Base-by-base conservation (phyloP, 1,284 basidiomycete genomes). In the Pseudozyma sp. region DNA sequence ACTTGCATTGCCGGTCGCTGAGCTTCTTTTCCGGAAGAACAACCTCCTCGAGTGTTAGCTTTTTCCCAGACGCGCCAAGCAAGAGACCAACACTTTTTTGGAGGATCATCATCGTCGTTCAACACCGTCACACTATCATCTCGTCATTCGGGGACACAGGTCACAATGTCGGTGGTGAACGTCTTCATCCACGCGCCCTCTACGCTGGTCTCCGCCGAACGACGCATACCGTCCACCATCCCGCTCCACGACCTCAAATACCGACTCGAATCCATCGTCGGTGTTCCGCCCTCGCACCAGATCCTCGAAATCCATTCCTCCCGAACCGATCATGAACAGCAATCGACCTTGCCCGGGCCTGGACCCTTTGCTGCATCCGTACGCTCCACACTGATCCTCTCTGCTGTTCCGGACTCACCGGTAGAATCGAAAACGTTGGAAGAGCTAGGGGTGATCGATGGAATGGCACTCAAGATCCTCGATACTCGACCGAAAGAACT, bases 251-350 rank as follows among this genome's bases (percentile, higher is more conserved):
- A 71, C 8, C 72, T 81, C 82, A 96, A 68, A 92, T 87, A 87
- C 69, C 96, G 94, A 78, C 89, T 98, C 30, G 93, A 94, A 81
- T 88, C 90, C 51, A 90, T 97, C 80, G 97, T 94, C n/a, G 95
- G 95, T 16, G 92, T 97, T 57, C 90, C 92, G 5, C 62, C 69
- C 13, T 54, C 68, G 0, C 16, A 57, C 31, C 79, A 81, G 49
- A 61, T 64, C 39, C 57, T 81, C 53, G 86, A 88, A 0, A 83
- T 96, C 7, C 88, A 89, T 54, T 88, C 90, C 3, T 57, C 78
- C 1, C 56, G 66, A n/a, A 73, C 78, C 8, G 75, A 75, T 31
- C 70, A 73, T 58, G 70, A 73, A 48, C 70, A 73, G 39, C 70
- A 73, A 40, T 49, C 71, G 45, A 46, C 63, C 35, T 37, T 76